These are phyloP conservation scores for Xerocomus brunneocitrinus DNA, from an alignment of 768 basidiomycete genomes.

Conservation along the genomic window DNA sequence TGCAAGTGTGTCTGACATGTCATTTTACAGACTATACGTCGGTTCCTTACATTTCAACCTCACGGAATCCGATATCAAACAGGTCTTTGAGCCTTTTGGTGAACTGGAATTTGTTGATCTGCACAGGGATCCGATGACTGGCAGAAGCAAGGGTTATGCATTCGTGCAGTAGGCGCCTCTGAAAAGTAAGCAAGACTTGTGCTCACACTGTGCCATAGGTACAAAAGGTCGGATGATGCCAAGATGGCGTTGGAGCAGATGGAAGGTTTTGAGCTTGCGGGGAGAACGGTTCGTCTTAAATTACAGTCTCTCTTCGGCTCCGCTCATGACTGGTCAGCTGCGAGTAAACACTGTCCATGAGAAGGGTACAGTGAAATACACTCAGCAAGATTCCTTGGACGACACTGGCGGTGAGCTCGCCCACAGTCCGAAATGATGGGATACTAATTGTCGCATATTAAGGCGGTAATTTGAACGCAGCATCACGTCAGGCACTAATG, in stretches of 20 bases:
- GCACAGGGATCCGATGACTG: constrained; percentile 91
- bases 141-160: constrained; percentile 95
- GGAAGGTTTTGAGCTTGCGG: constrained; percentile 98
- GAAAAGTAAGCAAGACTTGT: neutral
- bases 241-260: constrained; percentile 97
- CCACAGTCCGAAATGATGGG: neutral
- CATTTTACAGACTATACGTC: constrained; percentile 75
- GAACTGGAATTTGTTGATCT: constrained; percentile 98
- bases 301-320: constrained; percentile 11
- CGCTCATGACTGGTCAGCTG: constrained; percentile 42
- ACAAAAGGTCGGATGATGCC: constrained; percentile 88
- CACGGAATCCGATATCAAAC: constrained; percentile 93
- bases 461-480: constrained; percentile 98
- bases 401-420: constrained; percentile 72
- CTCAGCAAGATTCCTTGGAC: constrained; percentile 77
- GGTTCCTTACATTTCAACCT: constrained; percentile 96
- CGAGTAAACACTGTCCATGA: constrained; percentile 92
- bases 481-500: constrained; percentile 99
- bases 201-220: constrained; percentile 42
- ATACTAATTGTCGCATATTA: constrained; percentile 11
- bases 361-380: constrained; percentile 74
- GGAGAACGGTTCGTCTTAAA: constrained; percentile 63
- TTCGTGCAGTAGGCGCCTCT: constrained; percentile 82
- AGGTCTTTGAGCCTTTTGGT: constrained; percentile 99
- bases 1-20: constrained; percentile 11